Evolutionary conservation across 2,329 filamentous ascomycete genomes (phyloP).

Genomic region (Trichoderma arundinaceum): DNA sequence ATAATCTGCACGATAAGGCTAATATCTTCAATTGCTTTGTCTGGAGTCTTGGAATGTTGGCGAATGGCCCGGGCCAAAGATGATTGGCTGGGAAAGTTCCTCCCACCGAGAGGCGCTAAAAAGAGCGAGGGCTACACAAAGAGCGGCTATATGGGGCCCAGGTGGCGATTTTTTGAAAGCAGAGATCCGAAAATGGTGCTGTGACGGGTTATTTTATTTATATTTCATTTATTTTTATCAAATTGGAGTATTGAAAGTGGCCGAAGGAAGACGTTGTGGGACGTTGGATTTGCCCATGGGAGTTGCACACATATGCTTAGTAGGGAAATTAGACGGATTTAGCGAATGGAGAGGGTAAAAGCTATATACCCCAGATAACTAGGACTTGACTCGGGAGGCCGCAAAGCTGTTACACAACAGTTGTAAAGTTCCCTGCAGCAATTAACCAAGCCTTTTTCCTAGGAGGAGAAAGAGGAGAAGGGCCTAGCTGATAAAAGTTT

Average conservation of each 20-base stretch:
- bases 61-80: background rate
- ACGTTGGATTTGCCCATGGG: too few species aligned
- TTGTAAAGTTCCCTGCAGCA: slow-evolving; percentile 13
- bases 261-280: too few species aligned
- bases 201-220: too few species aligned
- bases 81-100: slow-evolving; percentile 31
- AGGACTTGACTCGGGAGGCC: too few species aligned
- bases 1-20: background rate
- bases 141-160: slow-evolving; percentile 2
- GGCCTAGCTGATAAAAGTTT: background rate
- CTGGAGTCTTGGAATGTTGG: background rate
- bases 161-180: slow-evolving; percentile 4
- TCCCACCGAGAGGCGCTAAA: slow-evolving; percentile 7
- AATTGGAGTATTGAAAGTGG: too few species aligned
- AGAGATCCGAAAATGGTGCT: background rate
- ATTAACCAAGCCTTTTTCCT: too few species aligned
- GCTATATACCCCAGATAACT: too few species aligned
- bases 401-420: too few species aligned
- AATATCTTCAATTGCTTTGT: background rate
- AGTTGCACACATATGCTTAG: too few species aligned
- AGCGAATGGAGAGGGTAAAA: background rate
- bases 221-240: too few species aligned
- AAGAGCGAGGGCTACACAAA: background rate
- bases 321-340: too few species aligned
- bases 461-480: too few species aligned